Evolutionary conservation across 1,139 yeast genomes (phyloP).

Genomic region (Sugiyamaella neomexicana): DNA sequence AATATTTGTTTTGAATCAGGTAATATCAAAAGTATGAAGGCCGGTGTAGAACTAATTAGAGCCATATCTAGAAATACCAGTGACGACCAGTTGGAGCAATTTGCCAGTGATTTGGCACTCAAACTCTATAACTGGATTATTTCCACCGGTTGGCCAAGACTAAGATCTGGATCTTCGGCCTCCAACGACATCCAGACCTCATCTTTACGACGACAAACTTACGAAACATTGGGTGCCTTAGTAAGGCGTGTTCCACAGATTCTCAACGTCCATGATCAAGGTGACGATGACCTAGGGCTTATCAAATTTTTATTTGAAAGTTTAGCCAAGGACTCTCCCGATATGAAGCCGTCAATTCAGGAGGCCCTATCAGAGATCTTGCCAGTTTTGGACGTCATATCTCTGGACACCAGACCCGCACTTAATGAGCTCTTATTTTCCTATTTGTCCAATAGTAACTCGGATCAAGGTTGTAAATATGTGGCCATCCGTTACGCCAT

Average conservation of each 20-base stretch:
- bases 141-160: conserved; percentile 41
- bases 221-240: conserved; percentile 74
- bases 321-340: conserved; percentile 63
- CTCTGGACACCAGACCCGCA: conserved; percentile 43
- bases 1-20: conserved; percentile 60
- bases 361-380: conserved; percentile 67
- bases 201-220: conserved; percentile 59
- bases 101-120: conserved; percentile 28
- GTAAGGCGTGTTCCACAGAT: conserved; percentile 52
- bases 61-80: conserved; percentile 45
- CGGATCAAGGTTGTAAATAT: conserved; percentile 50
- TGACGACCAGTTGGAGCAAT: conserved; percentile 23
- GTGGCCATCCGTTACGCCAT: conserved; percentile 67
- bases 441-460: conserved; percentile 40
- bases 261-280: conserved; percentile 35
- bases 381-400: conserved; percentile 48
- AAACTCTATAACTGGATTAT: conserved; percentile 33
- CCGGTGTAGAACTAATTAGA: conserved; percentile 61
- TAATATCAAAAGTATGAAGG: conserved; percentile 48
- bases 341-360: conserved; percentile 67
- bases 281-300: conserved; percentile 50
- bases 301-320: conserved; percentile 71
- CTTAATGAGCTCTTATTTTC: conserved; percentile 50
- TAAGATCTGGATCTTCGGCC: conserved; percentile 20
- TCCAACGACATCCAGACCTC: conserved; percentile 36